Conservation (phyloP, 148 eudicot species). For the Pharnaceum exiguum region DNA sequence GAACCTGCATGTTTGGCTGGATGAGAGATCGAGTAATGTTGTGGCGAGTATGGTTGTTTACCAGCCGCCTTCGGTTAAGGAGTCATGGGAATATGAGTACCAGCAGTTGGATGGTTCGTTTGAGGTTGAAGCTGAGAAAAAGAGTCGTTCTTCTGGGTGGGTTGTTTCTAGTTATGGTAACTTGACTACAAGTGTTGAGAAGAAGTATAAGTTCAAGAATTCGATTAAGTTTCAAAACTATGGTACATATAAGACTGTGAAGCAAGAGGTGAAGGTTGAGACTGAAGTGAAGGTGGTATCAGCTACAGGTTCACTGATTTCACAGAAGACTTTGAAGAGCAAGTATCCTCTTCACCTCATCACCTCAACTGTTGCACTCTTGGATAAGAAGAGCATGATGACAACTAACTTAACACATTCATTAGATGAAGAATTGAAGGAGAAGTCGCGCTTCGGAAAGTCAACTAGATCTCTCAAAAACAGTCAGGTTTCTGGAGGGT, state of each 20-base stretch:
- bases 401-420: slow-evolving; percentile 42
- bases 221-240: slow-evolving; percentile 29
- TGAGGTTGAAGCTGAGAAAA: slow-evolving; percentile 40
- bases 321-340: slow-evolving; percentile 19
- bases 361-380: slow-evolving; percentile 32
- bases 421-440: no score
- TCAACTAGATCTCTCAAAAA: slow-evolving; percentile 25
- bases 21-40: slow-evolving; percentile 31
- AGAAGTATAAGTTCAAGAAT: slow-evolving; percentile 48
- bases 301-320: slow-evolving; percentile 24
- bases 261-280: slow-evolving; percentile 42
- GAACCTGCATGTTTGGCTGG: slow-evolving; percentile 84
- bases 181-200: slow-evolving; percentile 40
- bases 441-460: slow-evolving; percentile 24
- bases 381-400: slow-evolving; percentile 33
- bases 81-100: slow-evolving; percentile 31
- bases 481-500: slow-evolving; percentile 49
- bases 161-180: slow-evolving; percentile 56
- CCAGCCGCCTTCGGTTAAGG: slow-evolving; percentile 21
- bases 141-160: slow-evolving; percentile 58
- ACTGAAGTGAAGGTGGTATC: slow-evolving; percentile 31
- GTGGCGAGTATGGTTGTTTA: slow-evolving; percentile 28
- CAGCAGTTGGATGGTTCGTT: slow-evolving; percentile 51
- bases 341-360: slow-evolving; percentile 44
- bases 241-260: slow-evolving; percentile 46